Percentiles rank a stretch among this genome's conserved stretches.
Evolutionary conservation across 2,329 filamentous ascomycete genomes (phyloP).

Genomic region (Acephala macrosclerotiorum): DNA sequence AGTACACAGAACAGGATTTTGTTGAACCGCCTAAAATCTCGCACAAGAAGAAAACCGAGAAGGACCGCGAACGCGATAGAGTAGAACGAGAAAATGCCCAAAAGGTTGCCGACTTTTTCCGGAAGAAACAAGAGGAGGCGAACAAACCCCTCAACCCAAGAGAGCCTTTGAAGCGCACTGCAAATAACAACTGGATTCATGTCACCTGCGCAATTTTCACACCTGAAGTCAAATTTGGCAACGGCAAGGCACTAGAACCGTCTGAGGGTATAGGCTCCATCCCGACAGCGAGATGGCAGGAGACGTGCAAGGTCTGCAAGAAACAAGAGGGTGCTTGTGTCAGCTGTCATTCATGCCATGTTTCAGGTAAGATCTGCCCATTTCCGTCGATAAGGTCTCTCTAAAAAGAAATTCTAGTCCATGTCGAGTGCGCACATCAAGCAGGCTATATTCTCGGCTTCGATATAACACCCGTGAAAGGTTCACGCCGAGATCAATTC

Average conservation of each 20-base stretch:
- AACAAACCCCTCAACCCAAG: constrained; percentile 85
- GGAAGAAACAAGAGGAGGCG: constrained; percentile 81
- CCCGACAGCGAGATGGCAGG: constrained; percentile 73
- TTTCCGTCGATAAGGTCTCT: constrained; percentile 8
- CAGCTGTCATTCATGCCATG: constrained; percentile 77
- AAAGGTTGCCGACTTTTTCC: constrained; percentile 82
- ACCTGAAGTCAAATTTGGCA: constrained; percentile 91
- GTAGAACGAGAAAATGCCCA: constrained; percentile 84
- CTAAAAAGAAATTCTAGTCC: constrained; percentile 54
- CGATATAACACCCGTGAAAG: constrained; percentile 89
- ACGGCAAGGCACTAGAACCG: constrained; percentile 80
- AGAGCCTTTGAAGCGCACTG: constrained; percentile 91
- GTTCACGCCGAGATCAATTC: constrained; percentile 81
- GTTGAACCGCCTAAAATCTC: constrained; percentile 81
- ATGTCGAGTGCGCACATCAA: constrained; percentile 90
- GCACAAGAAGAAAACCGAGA: constrained; percentile 90
- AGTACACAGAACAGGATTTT: constrained; percentile 81
- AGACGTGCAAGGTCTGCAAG: constrained; percentile 86
- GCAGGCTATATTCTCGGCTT: constrained; percentile 86
- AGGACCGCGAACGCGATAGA: constrained; percentile 88
- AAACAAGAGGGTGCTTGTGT: constrained; percentile 79
- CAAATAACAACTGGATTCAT: constrained; percentile 98
- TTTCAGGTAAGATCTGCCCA: constrained; percentile 45
- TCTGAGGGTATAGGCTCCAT: constrained; percentile 92
- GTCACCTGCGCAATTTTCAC: constrained; percentile 93